Evolutionary conservation across 2,329 filamentous ascomycete genomes (phyloP), one percentile per base, ranked within the genome.

Genomic region (Golovinomyces cichoracearum): DNA sequence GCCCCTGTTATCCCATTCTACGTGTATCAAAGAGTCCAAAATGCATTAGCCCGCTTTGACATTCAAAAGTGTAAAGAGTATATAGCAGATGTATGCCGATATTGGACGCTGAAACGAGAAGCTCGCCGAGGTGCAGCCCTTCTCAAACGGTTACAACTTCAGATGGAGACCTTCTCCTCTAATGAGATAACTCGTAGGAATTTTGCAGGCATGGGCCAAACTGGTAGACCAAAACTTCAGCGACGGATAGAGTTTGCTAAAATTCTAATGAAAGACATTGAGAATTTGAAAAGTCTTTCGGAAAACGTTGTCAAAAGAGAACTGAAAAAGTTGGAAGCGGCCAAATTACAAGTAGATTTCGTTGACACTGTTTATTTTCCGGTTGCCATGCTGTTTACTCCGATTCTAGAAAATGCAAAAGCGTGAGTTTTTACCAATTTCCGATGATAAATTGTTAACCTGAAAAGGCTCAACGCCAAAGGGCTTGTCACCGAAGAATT

Each of bases 71-170:
- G 85, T 48, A 93, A 92, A 60, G 86, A 94, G 52, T 98, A 84
- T 61, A 78, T 92, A 2, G 80, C 84, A 50, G 88, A 94, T 62
- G 83, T 83, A 1, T 95, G 88, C 65, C 85, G 84, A 56, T 98
- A 95, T 64, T 98, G 90, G 90, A 95, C 90, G 0, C 64, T 98
- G 53, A 98, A 98, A 66, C 76, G 90, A 49, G 90, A 98, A 63
- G 83, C 88, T 52, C 77, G 90, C 29, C 74, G 90, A 50, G 90
- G 90, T 44, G 90, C 90, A 26, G 84, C 90, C 3, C 69, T 98
- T 49, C 71, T 98, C 51, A 95, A 95, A 65, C 77, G 90, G 31
- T 70, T 98, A 19, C 90, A 98, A 62, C 66, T 95, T 50, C 86
- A 94, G 62, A 81, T 94, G 71, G 88, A 95, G 63, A 83, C 84